phyloP scores from a whole-genome alignment of 306 rosid species.

The Cucumis cinereus region DNA sequence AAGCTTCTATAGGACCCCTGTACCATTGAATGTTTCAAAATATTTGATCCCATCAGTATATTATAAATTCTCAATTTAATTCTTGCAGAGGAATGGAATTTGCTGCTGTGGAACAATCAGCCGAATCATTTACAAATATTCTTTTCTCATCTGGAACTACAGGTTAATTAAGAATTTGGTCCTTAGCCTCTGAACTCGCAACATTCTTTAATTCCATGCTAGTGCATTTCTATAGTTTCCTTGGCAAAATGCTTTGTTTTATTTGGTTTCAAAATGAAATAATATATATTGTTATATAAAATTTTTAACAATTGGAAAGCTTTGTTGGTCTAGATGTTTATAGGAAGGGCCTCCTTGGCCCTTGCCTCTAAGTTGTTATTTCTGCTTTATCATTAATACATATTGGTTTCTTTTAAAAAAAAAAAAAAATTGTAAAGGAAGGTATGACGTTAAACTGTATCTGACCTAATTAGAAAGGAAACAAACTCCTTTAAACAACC shows the following conservation, averaged over 20 bases:
- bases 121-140: slow-evolving; percentile 59
- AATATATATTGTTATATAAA: neutral
- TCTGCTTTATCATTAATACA: too few relatives aligned
- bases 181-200: neutral
- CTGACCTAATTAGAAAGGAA: neutral
- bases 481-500: neutral
- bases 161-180: slow-evolving; percentile 21
- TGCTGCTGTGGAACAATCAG: slow-evolving; percentile 49
- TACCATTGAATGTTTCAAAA: neutral
- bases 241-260: neutral
- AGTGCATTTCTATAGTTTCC: neutral
- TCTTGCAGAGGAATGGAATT: slow-evolving; percentile 67
- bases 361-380: too few relatives aligned
- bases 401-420: too few relatives aligned
- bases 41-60: neutral
- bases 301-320: too few relatives aligned
- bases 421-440: too few relatives aligned
- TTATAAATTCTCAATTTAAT: slow-evolving; percentile 5
- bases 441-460: neutral
- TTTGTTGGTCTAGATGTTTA: too few relatives aligned
- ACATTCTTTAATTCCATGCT: slow-evolving; percentile 1
- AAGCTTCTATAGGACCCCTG: neutral
- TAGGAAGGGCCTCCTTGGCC: too few relatives aligned
- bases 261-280: neutral
- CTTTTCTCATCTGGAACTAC: slow-evolving; percentile 98